Conservation (phyloP, 805 yeast genomes). For the Metschnikowia aberdeeniae region DNA sequence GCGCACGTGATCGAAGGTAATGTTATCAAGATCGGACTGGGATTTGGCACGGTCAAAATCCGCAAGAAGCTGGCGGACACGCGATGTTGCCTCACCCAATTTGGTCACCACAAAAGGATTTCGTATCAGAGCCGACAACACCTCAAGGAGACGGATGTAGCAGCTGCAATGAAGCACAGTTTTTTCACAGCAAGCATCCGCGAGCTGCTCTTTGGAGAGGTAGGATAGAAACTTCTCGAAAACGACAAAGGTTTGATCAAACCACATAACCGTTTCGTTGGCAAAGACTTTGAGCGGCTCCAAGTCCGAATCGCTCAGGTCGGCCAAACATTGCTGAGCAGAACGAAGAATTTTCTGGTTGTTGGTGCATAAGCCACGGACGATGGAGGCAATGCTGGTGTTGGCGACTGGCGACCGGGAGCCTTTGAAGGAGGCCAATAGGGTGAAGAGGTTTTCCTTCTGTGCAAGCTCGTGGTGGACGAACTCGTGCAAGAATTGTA, state of each 20-base stretch:
- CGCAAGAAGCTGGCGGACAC: slow-evolving; percentile 18
- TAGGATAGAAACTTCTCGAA: slow-evolving; percentile 29
- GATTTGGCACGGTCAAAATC: slow-evolving; percentile 13
- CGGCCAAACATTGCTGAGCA: slow-evolving; percentile 15
- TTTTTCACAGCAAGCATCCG: slow-evolving; percentile 20
- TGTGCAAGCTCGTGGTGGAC: slow-evolving; percentile 26
- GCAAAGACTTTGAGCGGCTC: slow-evolving; percentile 33
- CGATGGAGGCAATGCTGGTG: slow-evolving; percentile 26
- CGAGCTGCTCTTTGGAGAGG: slow-evolving; percentile 14
- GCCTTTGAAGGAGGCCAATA: slow-evolving; percentile 33
- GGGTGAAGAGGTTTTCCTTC: slow-evolving; percentile 32
- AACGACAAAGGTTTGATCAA: slow-evolving; percentile 31
- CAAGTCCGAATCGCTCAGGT: slow-evolving; percentile 11
- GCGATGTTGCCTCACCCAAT: slow-evolving; percentile 15
- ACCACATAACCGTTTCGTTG: slow-evolving; percentile 38
- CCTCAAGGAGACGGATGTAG: slow-evolving; percentile 28
- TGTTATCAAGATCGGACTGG: slow-evolving; percentile 25
- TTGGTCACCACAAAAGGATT: slow-evolving; percentile 39
- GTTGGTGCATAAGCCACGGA: slow-evolving; percentile 39
- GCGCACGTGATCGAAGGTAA: slow-evolving; percentile 33
- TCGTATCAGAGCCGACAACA: slow-evolving; percentile 21
- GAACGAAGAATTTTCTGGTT: slow-evolving; percentile 27
- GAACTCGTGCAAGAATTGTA: slow-evolving; percentile 7
- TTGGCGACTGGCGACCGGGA: slow-evolving; percentile 19
- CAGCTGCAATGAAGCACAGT: slow-evolving; percentile 31